Percentiles rank a stretch among this genome's conserved stretches.
Evolutionary conservation across 2,329 filamentous ascomycete genomes (phyloP).

Genomic region (Colletotrichum sp.): DNA sequence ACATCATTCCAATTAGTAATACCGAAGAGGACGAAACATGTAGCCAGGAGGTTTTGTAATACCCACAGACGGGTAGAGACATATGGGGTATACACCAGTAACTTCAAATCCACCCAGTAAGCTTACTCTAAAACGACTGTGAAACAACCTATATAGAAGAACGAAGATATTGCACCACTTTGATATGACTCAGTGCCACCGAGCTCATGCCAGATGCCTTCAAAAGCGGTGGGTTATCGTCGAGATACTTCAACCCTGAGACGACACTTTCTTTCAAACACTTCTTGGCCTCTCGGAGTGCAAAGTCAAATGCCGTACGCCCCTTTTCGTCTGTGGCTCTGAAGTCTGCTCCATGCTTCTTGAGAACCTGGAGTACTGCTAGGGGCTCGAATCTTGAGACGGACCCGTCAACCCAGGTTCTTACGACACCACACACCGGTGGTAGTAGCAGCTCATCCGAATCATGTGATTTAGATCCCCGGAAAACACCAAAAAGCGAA

Average conservation of each 20-base stretch:
- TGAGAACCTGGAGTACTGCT: background rate
- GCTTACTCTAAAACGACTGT: too few relatives aligned
- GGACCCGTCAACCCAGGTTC: background rate
- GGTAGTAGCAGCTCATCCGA: background rate
- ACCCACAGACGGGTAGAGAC: too few relatives aligned
- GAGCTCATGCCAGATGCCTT: background rate
- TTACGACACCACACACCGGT: background rate
- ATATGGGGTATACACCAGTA: too few relatives aligned
- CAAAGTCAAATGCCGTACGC: background rate
- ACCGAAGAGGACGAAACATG: too few relatives aligned
- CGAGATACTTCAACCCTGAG: background rate
- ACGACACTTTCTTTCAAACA: background rate
- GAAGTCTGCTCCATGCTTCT: background rate
- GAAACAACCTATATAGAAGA: too few relatives aligned
- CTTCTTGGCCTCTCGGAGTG: background rate
- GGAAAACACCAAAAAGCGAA: background rate
- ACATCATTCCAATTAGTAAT: too few relatives aligned
- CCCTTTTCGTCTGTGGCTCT: background rate
- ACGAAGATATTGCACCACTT: background rate
- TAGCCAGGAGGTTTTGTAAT: too few relatives aligned
- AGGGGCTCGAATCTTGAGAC: background rate
- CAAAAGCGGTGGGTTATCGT: background rate
- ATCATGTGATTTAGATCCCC: background rate
- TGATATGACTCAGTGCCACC: background rate
- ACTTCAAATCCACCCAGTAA: too few relatives aligned